A percentile compares a stretch with the other conserved stretches of the same genome.
Evolutionary conservation across 768 basidiomycete genomes (phyloP).

Genomic region (Psilocybe sp.): DNA sequence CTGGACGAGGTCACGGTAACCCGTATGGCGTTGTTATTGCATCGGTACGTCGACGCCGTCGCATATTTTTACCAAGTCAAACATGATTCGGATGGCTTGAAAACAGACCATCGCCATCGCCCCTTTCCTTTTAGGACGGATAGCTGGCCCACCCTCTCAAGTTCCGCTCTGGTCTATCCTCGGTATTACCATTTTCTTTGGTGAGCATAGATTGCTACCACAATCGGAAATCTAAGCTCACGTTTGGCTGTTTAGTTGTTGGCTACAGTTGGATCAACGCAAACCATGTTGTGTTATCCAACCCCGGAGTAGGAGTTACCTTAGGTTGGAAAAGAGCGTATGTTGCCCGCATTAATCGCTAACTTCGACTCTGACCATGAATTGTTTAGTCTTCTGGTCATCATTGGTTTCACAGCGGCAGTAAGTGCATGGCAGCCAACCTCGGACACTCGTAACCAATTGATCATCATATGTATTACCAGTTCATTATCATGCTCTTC

Average conservation of each 20-base stretch:
- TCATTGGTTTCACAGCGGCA: conserved; percentile 41
- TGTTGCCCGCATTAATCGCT: conserved; percentile 7
- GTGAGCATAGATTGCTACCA: conserved; percentile 13
- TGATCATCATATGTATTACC: background rate
- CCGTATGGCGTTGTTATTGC: conserved; percentile 40
- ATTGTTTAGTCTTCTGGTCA: conserved; percentile 34
- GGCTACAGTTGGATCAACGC: conserved; percentile 43
- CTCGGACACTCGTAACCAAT: background rate
- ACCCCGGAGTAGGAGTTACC: conserved; percentile 32
- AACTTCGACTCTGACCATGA: background rate
- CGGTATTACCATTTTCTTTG: conserved; percentile 36
- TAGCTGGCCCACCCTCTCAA: conserved; percentile 31
- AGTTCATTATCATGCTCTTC: conserved; percentile 47
- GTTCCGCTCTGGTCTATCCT: conserved; percentile 36
- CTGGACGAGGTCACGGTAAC: conserved; percentile 35
- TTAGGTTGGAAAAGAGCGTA: conserved; percentile 44
- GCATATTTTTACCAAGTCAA: too few species aligned
- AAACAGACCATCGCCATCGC: conserved; percentile 30
- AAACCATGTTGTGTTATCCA: conserved; percentile 24
- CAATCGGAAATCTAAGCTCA: background rate
- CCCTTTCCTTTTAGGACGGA: conserved; percentile 32
- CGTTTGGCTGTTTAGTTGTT: conserved; percentile 23
- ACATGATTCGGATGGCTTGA: background rate
- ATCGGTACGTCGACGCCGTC: conserved; percentile 31
- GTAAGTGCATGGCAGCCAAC: conserved; percentile 20